Evolutionary conservation across 73 alveolate species (phyloP).

Genomic region (Effrenium voratum): DNA sequence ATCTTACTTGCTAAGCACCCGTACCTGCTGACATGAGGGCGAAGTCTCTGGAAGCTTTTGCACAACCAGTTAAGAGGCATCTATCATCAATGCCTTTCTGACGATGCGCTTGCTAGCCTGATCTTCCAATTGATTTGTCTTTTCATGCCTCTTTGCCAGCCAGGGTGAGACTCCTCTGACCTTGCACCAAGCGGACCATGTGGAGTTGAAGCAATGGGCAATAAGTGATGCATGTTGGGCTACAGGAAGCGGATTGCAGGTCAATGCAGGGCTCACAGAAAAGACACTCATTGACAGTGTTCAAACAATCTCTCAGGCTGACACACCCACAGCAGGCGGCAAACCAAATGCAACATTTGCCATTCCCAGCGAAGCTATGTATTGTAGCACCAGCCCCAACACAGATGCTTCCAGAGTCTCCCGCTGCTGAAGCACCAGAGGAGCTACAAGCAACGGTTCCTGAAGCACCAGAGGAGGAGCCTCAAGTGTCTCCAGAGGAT

Average conservation of each 20-base stretch:
- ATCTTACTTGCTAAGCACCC: background rate
- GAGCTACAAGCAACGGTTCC: too few relatives aligned
- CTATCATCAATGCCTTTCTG: conserved; percentile 5
- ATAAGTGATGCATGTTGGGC: background rate
- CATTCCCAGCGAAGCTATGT: conserved; percentile 10
- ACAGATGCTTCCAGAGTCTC: too few relatives aligned
- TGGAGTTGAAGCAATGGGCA: conserved; percentile 6
- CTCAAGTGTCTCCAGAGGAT: too few relatives aligned
- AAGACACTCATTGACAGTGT: conserved; percentile 4
- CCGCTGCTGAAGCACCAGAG: too few relatives aligned
- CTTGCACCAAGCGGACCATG: conserved; percentile 8
- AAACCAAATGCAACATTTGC: conserved; percentile 3
- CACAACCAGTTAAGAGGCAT: conserved; percentile 8
- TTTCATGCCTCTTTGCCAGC: conserved; percentile 3
- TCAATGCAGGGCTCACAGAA: conserved; percentile 10
- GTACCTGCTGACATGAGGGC: conserved; percentile 15
- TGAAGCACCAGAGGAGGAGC: too few relatives aligned
- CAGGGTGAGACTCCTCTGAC: conserved; percentile 8
- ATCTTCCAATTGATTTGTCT: conserved; percentile 1
- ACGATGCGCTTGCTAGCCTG: conserved; percentile 15
- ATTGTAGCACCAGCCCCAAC: too few relatives aligned
- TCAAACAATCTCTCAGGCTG: conserved; percentile 8
- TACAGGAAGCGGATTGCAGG: conserved; percentile 6
- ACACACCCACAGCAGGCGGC: conserved; percentile 19
- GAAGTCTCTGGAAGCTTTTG: conserved; percentile 7